Evolutionary conservation across 352 stramenopile genomes (phyloP), one percentile per base, ranked within the genome.

Genomic region (Globisporangium abappressorium): DNA sequence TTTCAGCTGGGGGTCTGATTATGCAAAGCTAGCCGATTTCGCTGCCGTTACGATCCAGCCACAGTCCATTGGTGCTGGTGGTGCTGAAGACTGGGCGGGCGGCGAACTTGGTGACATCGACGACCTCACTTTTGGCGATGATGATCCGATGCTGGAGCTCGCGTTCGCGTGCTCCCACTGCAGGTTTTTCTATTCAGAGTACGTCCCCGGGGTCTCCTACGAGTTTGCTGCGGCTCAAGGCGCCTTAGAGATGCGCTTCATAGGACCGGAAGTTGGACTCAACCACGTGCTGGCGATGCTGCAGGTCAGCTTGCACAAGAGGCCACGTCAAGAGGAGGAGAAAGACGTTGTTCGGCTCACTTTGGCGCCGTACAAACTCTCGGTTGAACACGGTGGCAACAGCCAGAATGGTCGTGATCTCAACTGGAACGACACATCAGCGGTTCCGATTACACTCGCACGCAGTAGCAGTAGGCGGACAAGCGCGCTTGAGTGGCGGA

Each of bases 161-260:
- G 56, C 64, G 18, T 51, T 82, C 54, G 62, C 60, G 8, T 85
- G 78, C 51, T 20, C 30, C 3, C 51, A 26, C 28, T 85, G 78
- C 46, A 20, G 58, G 12, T 78, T 77, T 69, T 72, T 56, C 24
- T 80, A 79, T 43, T 28, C 62, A 9, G 28, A n/a, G 20, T 75
- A 70, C 41, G 57, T 84, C n/a, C 74, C 77, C 20, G 67, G 73
- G 2, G 71, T 82, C 7, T 84, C 79, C 24, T 86, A 86, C 38
- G 75, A 82, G 60, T 71, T 74, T 38, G 77, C 77, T 49, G 53
- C 49, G 34, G 38, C 66, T 3, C 71, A 72, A 11, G 72, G 62
- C 41, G 68, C 68, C 11, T 70, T 62, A 8, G 34, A 26, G 41
- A 66, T 67, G 43, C 66, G 66, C 41, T 80, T 84, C 30, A 43